Evolutionary conservation across 768 basidiomycete genomes (phyloP).

Genomic region (Pisolithus orientalis): DNA sequence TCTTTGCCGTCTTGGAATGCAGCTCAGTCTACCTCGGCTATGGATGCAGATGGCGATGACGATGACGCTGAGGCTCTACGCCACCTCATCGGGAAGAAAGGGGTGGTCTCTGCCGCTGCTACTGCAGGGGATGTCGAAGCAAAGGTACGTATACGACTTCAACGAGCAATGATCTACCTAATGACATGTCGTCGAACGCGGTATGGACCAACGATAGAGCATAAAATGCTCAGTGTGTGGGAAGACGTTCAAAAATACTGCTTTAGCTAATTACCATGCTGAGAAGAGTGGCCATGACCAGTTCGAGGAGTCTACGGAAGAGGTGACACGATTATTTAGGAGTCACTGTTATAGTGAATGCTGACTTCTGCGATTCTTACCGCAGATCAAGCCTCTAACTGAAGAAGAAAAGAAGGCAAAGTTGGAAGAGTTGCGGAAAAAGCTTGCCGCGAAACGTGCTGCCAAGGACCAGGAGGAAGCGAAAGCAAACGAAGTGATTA

Average conservation of each 20-base stretch:
- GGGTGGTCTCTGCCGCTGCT: conserved; percentile 29
- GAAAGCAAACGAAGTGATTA: conserved; percentile 68
- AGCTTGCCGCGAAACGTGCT: conserved; percentile 76
- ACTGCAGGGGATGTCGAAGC: conserved; percentile 46
- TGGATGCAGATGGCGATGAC: conserved; percentile 59
- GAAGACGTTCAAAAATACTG: conserved; percentile 82
- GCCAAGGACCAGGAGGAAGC: conserved; percentile 66
- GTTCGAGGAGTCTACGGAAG: conserved; percentile 93
- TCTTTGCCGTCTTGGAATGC: conserved; percentile 16
- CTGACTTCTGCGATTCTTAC: neutral
- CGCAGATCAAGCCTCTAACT: conserved; percentile 85
- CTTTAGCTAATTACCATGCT: conserved; percentile 87
- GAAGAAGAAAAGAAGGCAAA: conserved; percentile 88
- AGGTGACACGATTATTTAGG: conserved; percentile 40
- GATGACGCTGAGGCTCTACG: conserved; percentile 65
- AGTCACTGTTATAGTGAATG: conserved; percentile 1
- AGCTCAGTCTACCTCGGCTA: conserved; percentile 18
- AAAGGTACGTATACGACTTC: conserved; percentile 39
- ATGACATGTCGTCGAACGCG: neutral
- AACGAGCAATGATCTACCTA: neutral
- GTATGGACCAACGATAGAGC: conserved; percentile 38
- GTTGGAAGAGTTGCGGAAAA: conserved; percentile 70
- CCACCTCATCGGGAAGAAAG: conserved; percentile 29
- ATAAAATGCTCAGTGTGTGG: conserved; percentile 82
- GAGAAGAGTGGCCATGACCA: conserved; percentile 94